Evolutionary conservation across 192 early-diverging fungal species (phyloP), one percentile per base, ranked within the genome.

Genomic region (Podochytrium sp.): DNA sequence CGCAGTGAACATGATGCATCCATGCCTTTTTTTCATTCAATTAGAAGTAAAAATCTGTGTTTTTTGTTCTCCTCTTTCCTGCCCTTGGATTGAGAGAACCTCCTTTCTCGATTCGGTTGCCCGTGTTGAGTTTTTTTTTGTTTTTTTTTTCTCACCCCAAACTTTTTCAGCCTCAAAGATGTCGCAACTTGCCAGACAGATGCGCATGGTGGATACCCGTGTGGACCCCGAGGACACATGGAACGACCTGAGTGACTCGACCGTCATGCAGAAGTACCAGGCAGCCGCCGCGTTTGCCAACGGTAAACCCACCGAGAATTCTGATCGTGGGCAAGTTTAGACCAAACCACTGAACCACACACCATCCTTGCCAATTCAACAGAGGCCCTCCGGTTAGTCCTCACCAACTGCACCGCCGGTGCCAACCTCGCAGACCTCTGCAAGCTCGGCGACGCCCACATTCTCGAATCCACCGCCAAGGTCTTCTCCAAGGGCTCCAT

Each of bases 241-340:
- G 78, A 86, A 80, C 78, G 86, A 85, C 70, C 87, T 94, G 62
- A 83, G 85, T 61, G 89, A 94, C 84, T 77, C 85, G 35, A 84
- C 83, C 72, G 93, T 95, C 33, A 84, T 96, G 74, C 91, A 87
- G 73, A 96, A 96, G 85, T 98, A 96, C 90, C 92, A 92, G 86
- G 89, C 91, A 43, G 94, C 94, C 34, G 94, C 94, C 49, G 91
- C 92, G 25, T 92, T 96, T 71, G 85, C 94, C 76, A 95, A 96
- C 82, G 84, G 89, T 94, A 85, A 63, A 83, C 77, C 2, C 12
- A 60, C 34, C 38, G 14, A 14, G 25, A 32, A 47, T 30, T 27
- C 1, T 67, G 23, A 23, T 29, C 25, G 25, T 64, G 23, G 14
- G 27, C 10, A 12, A 39, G 37, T 35, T 33, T 6, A 38, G 23